These are phyloP conservation scores for Vicia sativa DNA, from an alignment of 306 rosid species.

Conservation along the genomic window DNA sequence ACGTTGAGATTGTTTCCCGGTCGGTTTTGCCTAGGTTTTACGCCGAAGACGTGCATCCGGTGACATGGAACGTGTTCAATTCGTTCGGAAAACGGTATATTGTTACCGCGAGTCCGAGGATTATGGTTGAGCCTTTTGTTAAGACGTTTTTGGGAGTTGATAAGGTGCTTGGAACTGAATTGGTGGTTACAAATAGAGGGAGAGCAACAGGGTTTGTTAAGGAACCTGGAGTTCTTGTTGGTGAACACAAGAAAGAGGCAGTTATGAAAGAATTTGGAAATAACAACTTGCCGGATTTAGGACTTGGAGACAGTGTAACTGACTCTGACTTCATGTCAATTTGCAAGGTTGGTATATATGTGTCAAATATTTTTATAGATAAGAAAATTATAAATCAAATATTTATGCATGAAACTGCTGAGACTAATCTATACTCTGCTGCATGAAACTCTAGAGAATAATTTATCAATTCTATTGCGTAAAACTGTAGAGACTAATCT, in stretches of 20 bases:
- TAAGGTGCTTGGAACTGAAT: slow-evolving; percentile 83
- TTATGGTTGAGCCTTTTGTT: slow-evolving; percentile 82
- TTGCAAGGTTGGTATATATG: slow-evolving; percentile 68
- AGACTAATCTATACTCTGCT: too few species aligned
- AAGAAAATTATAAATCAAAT: too few species aligned
- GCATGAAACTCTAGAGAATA: too few species aligned
- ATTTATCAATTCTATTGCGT: too few species aligned
- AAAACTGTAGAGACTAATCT: too few species aligned
- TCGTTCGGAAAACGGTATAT: slow-evolving; percentile 72
- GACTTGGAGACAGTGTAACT: slow-evolving; percentile 77
- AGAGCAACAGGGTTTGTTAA: slow-evolving; percentile 71
- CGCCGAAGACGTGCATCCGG: slow-evolving; percentile 83
- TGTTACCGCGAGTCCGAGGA: slow-evolving; percentile 71
- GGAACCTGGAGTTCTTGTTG: slow-evolving; percentile 74
- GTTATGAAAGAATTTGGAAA: slow-evolving; percentile 62
- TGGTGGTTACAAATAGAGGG: slow-evolving; percentile 57
- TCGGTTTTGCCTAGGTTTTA: slow-evolving; percentile 81
- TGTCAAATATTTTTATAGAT: too few species aligned
- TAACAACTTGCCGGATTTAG: slow-evolving; percentile 67
- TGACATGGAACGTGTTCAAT: slow-evolving; percentile 77
- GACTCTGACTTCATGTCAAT: slow-evolving; percentile 88
- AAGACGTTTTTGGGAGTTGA: slow-evolving; percentile 70
- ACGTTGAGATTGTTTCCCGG: slow-evolving; percentile 63
- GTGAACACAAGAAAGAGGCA: slow-evolving; percentile 64
- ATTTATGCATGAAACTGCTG: too few species aligned